Percentiles rank a stretch among this genome's conserved stretches.
Evolutionary conservation across 140 eudicot species (phyloP).

Genomic region (Oenanthe javanica): DNA sequence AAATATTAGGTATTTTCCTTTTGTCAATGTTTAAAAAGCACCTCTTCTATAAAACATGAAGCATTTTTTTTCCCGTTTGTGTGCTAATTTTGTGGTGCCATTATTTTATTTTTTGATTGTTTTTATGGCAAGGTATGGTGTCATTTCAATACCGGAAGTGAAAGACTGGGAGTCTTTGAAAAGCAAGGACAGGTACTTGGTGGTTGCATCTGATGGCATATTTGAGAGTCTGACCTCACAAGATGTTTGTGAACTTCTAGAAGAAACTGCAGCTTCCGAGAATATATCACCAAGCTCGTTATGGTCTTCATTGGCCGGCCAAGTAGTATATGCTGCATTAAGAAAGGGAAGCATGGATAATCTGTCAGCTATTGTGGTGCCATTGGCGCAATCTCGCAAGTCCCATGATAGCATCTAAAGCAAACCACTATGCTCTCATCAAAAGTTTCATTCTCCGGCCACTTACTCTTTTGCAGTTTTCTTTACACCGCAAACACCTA

Average conservation of each 20-base stretch:
- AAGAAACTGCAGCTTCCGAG: constrained; percentile 14
- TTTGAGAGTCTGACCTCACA: constrained; percentile 51
- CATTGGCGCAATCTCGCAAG: constrained; percentile 20
- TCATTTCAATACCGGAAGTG: constrained; percentile 52
- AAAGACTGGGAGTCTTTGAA: constrained; percentile 45
- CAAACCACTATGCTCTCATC: not conserved
- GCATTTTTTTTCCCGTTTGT: not conserved
- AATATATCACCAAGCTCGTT: constrained; percentile 20
- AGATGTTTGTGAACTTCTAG: constrained; percentile 48
- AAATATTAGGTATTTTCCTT: not conserved
- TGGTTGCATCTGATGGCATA: constrained; percentile 66
- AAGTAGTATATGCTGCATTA: constrained; percentile 43
- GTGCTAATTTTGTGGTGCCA: not conserved
- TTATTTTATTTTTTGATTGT: not conserved
- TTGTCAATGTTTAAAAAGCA: not conserved
- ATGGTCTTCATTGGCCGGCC: constrained; percentile 31
- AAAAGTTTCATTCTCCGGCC: not conserved
- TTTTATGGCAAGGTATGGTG: constrained; percentile 40
- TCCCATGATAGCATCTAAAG: not conserved
- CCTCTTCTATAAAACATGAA: not conserved
- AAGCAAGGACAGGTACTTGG: constrained; percentile 37
- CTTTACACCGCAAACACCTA: not conserved
- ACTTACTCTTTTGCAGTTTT: not conserved
- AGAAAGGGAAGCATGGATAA: constrained; percentile 65
- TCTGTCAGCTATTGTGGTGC: constrained; percentile 56